Conservation (phyloP, 78 protist genomes). For the Anaeramoeba ignava region DNA sequence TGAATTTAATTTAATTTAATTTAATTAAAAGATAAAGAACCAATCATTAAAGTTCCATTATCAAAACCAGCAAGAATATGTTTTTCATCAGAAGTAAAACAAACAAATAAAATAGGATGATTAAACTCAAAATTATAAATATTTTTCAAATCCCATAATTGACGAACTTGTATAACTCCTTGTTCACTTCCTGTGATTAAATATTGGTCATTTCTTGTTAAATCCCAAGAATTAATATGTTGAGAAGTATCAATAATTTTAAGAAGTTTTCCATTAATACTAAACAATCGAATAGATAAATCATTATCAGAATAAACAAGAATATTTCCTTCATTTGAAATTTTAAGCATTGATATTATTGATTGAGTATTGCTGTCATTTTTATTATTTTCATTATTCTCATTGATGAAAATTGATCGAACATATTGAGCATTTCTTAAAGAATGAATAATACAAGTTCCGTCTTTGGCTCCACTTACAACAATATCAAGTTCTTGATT, state of each 20-base stretch:
- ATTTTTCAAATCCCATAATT: background rate
- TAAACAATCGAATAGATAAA: too few species aligned
- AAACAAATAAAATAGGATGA: background rate
- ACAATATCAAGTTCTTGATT: background rate
- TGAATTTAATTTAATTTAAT: too few species aligned
- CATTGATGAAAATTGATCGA: background rate
- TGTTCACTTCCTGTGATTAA: background rate
- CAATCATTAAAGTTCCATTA: too few species aligned
- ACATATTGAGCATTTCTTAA: background rate
- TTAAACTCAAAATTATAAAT: background rate
- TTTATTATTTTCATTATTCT: too few species aligned
- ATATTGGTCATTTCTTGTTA: background rate
- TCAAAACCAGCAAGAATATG: background rate
- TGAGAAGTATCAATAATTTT: background rate
- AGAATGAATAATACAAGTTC: background rate
- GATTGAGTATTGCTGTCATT: background rate
- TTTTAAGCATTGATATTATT: background rate
- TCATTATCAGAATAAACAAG: background rate
- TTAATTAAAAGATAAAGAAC: too few species aligned
- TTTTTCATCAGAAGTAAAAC: background rate
- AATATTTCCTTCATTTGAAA: conserved; percentile 1
- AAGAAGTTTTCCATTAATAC: background rate
- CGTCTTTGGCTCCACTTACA: background rate
- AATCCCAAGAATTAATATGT: background rate
- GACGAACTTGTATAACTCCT: background rate